Base-by-base conservation (phyloP, 768 basidiomycete genomes). In the Auriscalpium vulgare region DNA sequence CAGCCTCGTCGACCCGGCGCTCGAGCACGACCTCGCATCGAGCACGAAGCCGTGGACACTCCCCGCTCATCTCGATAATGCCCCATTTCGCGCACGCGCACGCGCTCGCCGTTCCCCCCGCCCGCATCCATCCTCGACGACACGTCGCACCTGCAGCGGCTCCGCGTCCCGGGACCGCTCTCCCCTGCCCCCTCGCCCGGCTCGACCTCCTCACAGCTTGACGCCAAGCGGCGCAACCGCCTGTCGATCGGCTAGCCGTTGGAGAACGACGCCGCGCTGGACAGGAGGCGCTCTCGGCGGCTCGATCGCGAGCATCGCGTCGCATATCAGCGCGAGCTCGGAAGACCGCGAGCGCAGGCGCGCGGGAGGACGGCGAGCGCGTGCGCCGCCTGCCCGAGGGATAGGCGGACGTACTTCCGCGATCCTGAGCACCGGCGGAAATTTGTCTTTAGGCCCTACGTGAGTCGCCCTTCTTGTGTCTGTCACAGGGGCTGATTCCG, bases 11-110 rank as follows among this genome's bases (percentile, higher is more conserved):
- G 95, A 98, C 68, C 95, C 95, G 10, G 87, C 87, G 0, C 74
- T 98, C 9, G 82, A 87, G 57, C 84, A 94, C 62, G 88, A 97
- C 70, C 79, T 97, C 43, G 78, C 78, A 8, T 89, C 84, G 8
- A 72, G 76, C 16, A 74, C 78, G 2, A 88, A 87, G 64, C 95
- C 95, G 8, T 98, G 94, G 94, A 95, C 75, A 92, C 36, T 91
- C 91, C 0, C 90, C 90, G 0, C 70, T 91, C 45, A 77, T 93
- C 7, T 72, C 87, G 1, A 91, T 90, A 0, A 91, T 92, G 87
- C 88, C 90, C 0, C 76, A 91, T 68, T 78, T 93, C 56, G 65
- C 68, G 29, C 84, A 91, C 63, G 71, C 69, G 52, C 78, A 74
- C 51, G 56, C 52, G 4, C 43, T 66, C 67, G 10, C 57, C 68